Evolutionary conservation across 345 rosid species (phyloP).

Genomic region (Lepidium aucheri): DNA sequence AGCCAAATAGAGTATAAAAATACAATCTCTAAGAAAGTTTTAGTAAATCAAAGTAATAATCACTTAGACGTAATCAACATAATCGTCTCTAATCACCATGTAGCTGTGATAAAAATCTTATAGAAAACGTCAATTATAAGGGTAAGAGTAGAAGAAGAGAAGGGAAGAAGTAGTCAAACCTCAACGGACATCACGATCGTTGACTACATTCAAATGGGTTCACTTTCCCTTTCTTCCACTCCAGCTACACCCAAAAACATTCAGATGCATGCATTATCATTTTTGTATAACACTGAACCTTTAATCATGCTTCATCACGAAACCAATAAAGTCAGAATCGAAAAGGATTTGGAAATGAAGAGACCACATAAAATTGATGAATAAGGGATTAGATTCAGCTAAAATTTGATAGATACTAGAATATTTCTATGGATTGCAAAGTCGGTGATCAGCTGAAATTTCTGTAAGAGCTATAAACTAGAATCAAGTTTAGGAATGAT

Average conservation of each 20-base stretch:
- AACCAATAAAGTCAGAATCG: background rate
- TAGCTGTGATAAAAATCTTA: background rate
- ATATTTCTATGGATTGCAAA: no score
- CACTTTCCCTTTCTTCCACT: slow-evolving; percentile 71
- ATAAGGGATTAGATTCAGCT: background rate
- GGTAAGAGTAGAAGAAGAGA: background rate
- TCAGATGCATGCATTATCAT: slow-evolving; percentile 12
- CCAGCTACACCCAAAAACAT: slow-evolving; percentile 43
- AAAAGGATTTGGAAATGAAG: background rate
- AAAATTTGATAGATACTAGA: background rate
- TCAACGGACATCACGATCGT: slow-evolving; percentile 62
- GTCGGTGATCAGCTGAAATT: no score
- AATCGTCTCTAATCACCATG: background rate
- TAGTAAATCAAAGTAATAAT: no score
- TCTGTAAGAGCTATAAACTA: no score
- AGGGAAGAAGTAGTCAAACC: slow-evolving; percentile 31
- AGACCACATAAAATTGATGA: background rate
- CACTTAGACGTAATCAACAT: no score
- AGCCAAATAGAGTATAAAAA: background rate
- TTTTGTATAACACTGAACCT: background rate
- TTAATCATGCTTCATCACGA: background rate
- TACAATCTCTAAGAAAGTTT: background rate
- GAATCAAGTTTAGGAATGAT: no score
- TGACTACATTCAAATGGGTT: slow-evolving; percentile 54
- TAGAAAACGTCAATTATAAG: no score